These are phyloP conservation scores for Thelonectria blattea DNA, from an alignment of 2,329 filamentous ascomycete genomes.

Conservation along the genomic window DNA sequence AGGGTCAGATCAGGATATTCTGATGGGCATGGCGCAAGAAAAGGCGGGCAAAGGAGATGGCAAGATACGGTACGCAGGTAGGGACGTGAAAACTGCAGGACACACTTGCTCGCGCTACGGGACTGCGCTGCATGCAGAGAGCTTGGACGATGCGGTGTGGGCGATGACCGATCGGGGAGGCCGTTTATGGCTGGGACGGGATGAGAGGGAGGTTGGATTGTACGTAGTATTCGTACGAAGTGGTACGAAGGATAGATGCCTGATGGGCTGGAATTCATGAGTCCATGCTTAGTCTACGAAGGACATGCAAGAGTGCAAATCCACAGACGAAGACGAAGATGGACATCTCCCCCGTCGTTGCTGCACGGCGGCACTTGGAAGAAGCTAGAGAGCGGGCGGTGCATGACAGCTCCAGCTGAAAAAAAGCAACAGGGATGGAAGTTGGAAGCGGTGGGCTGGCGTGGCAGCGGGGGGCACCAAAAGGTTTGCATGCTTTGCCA, in stretches of 20 bases:
- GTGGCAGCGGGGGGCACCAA: no score
- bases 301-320: background rate
- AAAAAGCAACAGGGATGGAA: background rate
- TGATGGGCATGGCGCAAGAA: background rate
- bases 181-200: background rate
- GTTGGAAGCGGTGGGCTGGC: no score
- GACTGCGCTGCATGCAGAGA: background rate
- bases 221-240: no score
- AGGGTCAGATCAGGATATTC: background rate
- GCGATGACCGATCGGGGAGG: background rate
- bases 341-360: no score
- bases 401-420: slow-evolving; percentile 14
- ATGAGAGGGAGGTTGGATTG: background rate
- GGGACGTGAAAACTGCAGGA: background rate
- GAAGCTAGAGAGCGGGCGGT: background rate
- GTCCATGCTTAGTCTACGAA: no score
- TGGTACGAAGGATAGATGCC: no score
- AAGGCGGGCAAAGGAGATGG: no score
- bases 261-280: no score
- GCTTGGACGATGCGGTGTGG: background rate
- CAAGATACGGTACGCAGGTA: no score
- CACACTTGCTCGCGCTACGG: no score
- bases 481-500: no score
- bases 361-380: background rate
- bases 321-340: no score